phyloP scores from a whole-genome alignment of 164 flowering plant species.

The Santalum album region DNA sequence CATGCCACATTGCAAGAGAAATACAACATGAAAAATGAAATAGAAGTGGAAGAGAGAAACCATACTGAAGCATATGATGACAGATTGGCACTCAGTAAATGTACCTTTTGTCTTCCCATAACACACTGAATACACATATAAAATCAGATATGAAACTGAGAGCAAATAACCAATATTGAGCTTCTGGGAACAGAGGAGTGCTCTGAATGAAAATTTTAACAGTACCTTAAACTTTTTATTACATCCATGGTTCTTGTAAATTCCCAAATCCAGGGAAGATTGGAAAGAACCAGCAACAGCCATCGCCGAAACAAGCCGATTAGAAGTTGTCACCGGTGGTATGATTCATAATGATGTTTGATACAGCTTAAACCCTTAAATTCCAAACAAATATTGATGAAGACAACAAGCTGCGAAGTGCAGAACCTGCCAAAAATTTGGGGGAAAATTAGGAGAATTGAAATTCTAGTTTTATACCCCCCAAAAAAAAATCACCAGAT shows the following conservation, averaged over 20 bases:
- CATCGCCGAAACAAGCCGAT: slow-evolving; percentile 24
- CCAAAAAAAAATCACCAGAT: neutral
- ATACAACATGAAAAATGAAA: too few species aligned
- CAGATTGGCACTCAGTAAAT: slow-evolving; percentile 17
- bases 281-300: slow-evolving; percentile 42
- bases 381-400: neutral
- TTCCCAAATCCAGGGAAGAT: slow-evolving; percentile 36
- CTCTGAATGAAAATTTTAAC: neutral
- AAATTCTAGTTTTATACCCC: neutral
- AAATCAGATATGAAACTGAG: neutral
- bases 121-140: slow-evolving; percentile 21
- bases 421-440: neutral
- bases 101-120: slow-evolving; percentile 23
- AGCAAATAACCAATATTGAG: too few species aligned
- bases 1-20: too few species aligned
- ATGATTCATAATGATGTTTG: slow-evolving; percentile 12
- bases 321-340: neutral
- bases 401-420: neutral
- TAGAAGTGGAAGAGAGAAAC: slow-evolving; percentile 4
- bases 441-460: neutral
- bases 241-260: slow-evolving; percentile 19
- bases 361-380: neutral
- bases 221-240: slow-evolving; percentile 30
- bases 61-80: slow-evolving; percentile 53
- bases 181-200: too few species aligned